Base-by-base conservation (phyloP, 257 asterid genomes). In the Lycium ferocissimum region DNA sequence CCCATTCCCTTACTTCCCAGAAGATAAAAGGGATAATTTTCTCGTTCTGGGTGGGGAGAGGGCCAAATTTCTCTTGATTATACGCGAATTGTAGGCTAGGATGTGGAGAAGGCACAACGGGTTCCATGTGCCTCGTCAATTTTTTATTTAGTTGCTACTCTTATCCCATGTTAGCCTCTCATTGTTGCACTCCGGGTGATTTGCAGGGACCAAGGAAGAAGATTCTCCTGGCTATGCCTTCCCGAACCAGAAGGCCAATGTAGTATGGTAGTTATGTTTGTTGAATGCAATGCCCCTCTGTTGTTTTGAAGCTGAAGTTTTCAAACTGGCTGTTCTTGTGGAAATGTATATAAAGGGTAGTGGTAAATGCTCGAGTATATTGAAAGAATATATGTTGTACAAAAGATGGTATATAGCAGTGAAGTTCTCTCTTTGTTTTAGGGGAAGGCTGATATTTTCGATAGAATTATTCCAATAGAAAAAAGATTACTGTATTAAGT, bases 151-250 rank as follows among this genome's bases (percentile, higher is more conserved):
- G 7, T 40, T 45, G 61, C 67, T 8, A 12, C 80, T 33, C 49
- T 47, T 61, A 45, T 37, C 70, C 54, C 5, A 57, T 37, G 43
- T 80, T 80, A 38, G 71, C 51, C 72, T n/a, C 37, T 43, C 22
- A 43, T 81, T n/a, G 57, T 81, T 62, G 62, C 61, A 61, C 13
- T 61, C 33, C 3, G 63, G 63, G 65, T 63, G 8, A 78, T 82
- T 82, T 87, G 87, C 92, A 92, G 97, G 98, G 97, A 56, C 97
- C 98, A 8, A 89, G 98, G 91, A 94, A 92, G 91, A 93, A 93
- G 93, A 93, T 94, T 84, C 84, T 89, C 66, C 85, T 88, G 26
- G 91, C 95, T 58, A 69, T 92, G 78, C 83, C 84, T 88, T 84
- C 91, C 65, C 88, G 71, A 70, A 13, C 85, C 22, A 90, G 40